Percentiles rank a stretch among this genome's conserved stretches.
Evolutionary conservation across 2,329 filamentous ascomycete genomes (phyloP).

Genomic region (Trichoderma arundinaceum): DNA sequence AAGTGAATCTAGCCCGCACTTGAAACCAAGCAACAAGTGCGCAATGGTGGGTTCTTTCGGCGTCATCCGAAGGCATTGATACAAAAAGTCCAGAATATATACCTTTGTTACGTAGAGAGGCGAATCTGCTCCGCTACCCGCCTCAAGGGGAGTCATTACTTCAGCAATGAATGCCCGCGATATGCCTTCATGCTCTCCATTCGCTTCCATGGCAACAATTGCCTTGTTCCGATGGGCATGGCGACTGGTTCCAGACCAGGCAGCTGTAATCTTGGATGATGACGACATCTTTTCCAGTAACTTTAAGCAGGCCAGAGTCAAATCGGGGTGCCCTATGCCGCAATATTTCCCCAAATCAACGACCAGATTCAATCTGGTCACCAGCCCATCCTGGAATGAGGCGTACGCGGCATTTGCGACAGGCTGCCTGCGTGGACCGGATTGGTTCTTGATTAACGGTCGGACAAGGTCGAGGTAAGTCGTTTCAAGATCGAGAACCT

Average conservation of each 20-base stretch:
- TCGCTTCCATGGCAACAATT: constrained; percentile 83
- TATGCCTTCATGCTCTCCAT: constrained; percentile 81
- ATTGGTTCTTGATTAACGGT: constrained; percentile 73
- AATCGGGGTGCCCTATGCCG: constrained; percentile 77
- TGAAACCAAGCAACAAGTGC: constrained; percentile 88
- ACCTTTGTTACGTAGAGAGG: constrained; percentile 81
- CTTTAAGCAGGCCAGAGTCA: constrained; percentile 80
- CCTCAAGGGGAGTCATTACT: constrained; percentile 71
- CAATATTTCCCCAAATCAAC: constrained; percentile 87
- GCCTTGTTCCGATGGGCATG: constrained; percentile 78
- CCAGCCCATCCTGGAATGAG: constrained; percentile 90
- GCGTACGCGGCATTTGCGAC: constrained; percentile 74
- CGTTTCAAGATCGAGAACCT: constrained; percentile 83
- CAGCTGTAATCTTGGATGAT: constrained; percentile 78
- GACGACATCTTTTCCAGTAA: constrained; percentile 86
- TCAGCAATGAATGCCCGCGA: constrained; percentile 73
- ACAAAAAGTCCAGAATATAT: constrained; percentile 84
- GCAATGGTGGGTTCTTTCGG: constrained; percentile 84
- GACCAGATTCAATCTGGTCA: constrained; percentile 79
- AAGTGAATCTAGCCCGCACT: constrained; percentile 73
- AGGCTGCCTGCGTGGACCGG: constrained; percentile 61
- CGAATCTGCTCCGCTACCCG: constrained; percentile 71
- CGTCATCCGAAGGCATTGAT: constrained; percentile 75
- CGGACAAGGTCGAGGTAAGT: constrained; percentile 91
- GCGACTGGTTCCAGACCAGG: constrained; percentile 65